These are phyloP conservation scores for Salix suchowensis DNA, from an alignment of 345 rosid species.

Conservation along the genomic window DNA sequence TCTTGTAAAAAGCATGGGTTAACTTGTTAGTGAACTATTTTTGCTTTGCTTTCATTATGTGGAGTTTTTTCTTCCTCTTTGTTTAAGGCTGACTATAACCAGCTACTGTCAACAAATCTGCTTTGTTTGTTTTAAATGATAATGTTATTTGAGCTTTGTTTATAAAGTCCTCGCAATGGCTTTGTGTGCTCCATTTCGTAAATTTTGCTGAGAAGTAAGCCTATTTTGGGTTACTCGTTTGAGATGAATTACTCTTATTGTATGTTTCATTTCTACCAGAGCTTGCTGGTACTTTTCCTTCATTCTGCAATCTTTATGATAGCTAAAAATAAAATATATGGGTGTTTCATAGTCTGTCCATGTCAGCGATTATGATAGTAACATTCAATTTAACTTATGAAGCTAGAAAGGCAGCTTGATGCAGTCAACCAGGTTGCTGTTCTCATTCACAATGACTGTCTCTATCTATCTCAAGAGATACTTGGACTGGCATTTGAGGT, in stretches of 20 bases:
- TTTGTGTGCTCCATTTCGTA: not conserved
- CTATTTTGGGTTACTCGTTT: not conserved
- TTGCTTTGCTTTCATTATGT: not conserved
- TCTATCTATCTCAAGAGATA: slow-evolving; percentile 79
- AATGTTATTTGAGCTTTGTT: not conserved
- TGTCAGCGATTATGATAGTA: slow-evolving; percentile 12
- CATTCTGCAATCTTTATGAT: not conserved
- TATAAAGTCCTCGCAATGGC: not conserved
- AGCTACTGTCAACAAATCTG: not conserved
- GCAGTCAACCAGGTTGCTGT: slow-evolving; percentile 84
- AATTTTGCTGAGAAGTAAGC: not conserved
- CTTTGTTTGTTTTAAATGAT: not conserved
- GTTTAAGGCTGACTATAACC: not conserved
- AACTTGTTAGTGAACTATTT: not conserved
- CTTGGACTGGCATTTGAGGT: slow-evolving; percentile 95
- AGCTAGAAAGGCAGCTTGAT: slow-evolving; percentile 93
- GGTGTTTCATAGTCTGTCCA: not conserved
- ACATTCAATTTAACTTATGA: slow-evolving; percentile 43
- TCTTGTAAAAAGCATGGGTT: not conserved
- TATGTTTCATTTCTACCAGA: not conserved
- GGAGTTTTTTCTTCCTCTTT: not conserved
- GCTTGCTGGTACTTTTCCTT: not conserved
- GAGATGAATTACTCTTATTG: not conserved
- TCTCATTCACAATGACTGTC: slow-evolving; percentile 90
- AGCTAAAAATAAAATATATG: not conserved